Percentiles rank a stretch among this genome's conserved stretches.
phyloP scores from a whole-genome alignment of 2,329 filamentous ascomycete genomes.

The Alternaria infectoria region DNA sequence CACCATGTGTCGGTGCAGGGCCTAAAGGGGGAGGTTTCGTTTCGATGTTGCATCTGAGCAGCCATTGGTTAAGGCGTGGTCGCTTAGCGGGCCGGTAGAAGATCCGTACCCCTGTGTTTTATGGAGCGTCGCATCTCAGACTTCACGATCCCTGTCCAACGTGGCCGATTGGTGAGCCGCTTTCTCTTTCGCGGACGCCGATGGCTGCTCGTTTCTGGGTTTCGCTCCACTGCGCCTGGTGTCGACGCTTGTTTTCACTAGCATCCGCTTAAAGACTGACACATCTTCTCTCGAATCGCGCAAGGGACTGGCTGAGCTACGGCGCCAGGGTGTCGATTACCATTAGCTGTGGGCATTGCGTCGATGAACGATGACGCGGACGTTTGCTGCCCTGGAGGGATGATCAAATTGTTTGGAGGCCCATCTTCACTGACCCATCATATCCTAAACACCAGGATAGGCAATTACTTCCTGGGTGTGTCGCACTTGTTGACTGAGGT shows the following conservation, averaged over 20 bases:
- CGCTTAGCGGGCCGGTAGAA: conserved; percentile 35
- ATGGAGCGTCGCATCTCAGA: conserved; percentile 36
- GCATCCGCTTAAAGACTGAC: conserved; percentile 16
- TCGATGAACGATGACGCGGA: background rate
- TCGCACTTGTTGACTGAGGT: too few relatives aligned
- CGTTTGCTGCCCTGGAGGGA: background rate
- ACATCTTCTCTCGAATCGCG: conserved; percentile 14
- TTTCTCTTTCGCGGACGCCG: conserved; percentile 5
- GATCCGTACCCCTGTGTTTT: conserved; percentile 36
- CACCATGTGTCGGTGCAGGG: conserved; percentile 18
- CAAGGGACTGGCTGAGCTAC: conserved; percentile 22
- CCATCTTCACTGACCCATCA: background rate
- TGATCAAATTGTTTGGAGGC: conserved; percentile 3
- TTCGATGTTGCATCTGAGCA: conserved; percentile 20
- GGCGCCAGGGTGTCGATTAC: conserved; percentile 6
- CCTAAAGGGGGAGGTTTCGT: conserved; percentile 35
- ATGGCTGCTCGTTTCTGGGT: conserved; percentile 14
- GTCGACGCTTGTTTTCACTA: conserved; percentile 25
- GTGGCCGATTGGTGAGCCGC: conserved; percentile 36
- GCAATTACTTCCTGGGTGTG: background rate
- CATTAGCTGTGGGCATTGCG: background rate
- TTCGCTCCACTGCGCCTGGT: conserved; percentile 22
- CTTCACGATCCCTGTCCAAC: conserved; percentile 19
- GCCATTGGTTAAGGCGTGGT: conserved; percentile 36
- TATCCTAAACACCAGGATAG: background rate